Conservation (phyloP, 208 protist genomes). For the Borovskyia barvae region DNA sequence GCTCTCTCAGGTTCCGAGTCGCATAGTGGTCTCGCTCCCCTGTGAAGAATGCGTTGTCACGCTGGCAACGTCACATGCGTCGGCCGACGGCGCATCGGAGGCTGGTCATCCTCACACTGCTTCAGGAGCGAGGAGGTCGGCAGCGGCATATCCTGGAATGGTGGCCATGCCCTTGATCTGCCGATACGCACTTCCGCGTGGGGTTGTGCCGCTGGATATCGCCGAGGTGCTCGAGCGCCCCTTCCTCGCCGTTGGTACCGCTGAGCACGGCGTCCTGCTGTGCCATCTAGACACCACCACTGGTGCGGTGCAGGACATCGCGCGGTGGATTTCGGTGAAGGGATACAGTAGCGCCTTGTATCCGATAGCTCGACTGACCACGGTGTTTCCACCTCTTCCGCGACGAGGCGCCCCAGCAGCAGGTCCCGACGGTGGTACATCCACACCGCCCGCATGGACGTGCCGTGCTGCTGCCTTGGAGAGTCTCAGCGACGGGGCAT, state of each 20-base stretch:
- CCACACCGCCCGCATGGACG: conserved; percentile 9
- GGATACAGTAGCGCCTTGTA: conserved; percentile 45
- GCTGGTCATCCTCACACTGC: too few relatives aligned
- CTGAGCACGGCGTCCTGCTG: conserved; percentile 63
- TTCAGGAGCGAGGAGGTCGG: not conserved
- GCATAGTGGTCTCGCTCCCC: conserved; percentile 60
- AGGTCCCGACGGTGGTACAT: not conserved
- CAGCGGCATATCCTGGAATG: not conserved
- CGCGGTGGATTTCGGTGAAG: conserved; percentile 34
- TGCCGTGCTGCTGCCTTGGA: conserved; percentile 17
- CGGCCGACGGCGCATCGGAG: not conserved
- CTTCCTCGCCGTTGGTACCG: conserved; percentile 68
- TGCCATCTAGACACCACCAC: conserved; percentile 32
- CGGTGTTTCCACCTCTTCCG: conserved; percentile 45
- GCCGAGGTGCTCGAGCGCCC: conserved; percentile 43
- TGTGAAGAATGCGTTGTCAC: conserved; percentile 77
- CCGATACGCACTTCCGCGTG: conserved; percentile 44
- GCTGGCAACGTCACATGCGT: conserved; percentile 27
- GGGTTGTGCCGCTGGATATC: conserved; percentile 70
- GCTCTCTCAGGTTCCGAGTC: conserved; percentile 27
- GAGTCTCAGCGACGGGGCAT: conserved; percentile 28
- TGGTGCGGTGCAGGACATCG: conserved; percentile 25
- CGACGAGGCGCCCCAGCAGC: not conserved
- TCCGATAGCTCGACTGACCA: conserved; percentile 46
- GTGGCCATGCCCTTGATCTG: conserved; percentile 1